Evolutionary conservation across 2,329 filamentous ascomycete species (phyloP).

Genomic region (Neonectria ditissima): DNA sequence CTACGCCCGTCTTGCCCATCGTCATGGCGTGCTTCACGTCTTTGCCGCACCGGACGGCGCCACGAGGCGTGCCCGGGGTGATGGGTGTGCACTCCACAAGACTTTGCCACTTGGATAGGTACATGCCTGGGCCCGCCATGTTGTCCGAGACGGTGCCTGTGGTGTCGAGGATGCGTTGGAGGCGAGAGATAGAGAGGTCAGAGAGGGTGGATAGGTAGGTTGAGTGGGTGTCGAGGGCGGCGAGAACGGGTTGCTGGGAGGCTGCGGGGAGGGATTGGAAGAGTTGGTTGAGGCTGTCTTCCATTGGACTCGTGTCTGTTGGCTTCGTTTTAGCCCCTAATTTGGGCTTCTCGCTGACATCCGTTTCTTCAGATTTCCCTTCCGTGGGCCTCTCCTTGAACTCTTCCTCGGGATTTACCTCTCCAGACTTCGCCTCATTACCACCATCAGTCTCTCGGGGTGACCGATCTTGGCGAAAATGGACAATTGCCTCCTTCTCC

Average conservation of each 20-base stretch:
- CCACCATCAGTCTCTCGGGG: neutral
- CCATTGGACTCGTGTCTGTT: slow-evolving; percentile 51
- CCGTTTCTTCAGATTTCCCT: neutral
- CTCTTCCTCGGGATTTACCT: neutral
- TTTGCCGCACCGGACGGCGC: slow-evolving; percentile 64
- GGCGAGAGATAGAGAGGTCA: slow-evolving; percentile 63
- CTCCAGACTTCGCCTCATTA: neutral
- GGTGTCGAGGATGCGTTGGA: slow-evolving; percentile 67
- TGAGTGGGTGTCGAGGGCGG: slow-evolving; percentile 69
- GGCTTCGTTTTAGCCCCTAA: slow-evolving; percentile 49
- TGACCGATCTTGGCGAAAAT: slow-evolving; percentile 60
- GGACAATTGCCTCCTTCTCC: slow-evolving; percentile 66
- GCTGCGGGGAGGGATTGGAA: slow-evolving; percentile 60
- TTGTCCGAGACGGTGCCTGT: slow-evolving; percentile 46
- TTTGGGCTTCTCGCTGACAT: slow-evolving; percentile 37
- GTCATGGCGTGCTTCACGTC: slow-evolving; percentile 61
- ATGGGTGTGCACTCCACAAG: slow-evolving; percentile 77
- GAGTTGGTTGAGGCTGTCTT: slow-evolving; percentile 54
- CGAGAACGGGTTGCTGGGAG: slow-evolving; percentile 59
- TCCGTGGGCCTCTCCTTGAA: neutral
- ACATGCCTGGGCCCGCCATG: slow-evolving; percentile 75
- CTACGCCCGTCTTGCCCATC: slow-evolving; percentile 58
- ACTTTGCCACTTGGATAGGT: slow-evolving; percentile 77
- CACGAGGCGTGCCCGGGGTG: slow-evolving; percentile 67
- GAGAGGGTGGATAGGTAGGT: slow-evolving; percentile 69